A percentile compares a stretch with the other conserved stretches of the same genome.
These are phyloP conservation scores for Acaromyces ingoldii DNA, from an alignment of 1,284 basidiomycete species.

Conservation along the genomic window DNA sequence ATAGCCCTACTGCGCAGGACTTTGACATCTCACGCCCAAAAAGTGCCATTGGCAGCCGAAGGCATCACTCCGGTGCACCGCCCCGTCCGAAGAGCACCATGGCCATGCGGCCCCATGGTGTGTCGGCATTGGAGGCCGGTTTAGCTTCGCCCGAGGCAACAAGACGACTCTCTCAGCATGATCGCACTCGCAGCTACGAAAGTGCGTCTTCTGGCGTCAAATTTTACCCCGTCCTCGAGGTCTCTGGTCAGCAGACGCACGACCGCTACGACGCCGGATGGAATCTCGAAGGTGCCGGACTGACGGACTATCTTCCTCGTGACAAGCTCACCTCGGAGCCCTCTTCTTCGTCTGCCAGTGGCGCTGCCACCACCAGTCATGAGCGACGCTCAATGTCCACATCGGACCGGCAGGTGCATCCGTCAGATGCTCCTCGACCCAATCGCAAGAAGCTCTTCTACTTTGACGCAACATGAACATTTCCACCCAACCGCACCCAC, in stretches of 20 bases:
- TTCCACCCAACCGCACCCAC: not conserved
- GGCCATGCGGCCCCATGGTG: slow-evolving; percentile 25
- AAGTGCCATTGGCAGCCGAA: slow-evolving; percentile 20
- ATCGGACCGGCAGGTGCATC: not conserved
- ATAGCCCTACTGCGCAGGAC: slow-evolving; percentile 17
- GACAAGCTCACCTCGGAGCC: slow-evolving; percentile 9
- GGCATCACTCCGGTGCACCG: slow-evolving; percentile 19
- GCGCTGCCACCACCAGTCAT: slow-evolving; percentile 3
- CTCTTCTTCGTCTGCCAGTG: not conserved
- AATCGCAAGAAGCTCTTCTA: slow-evolving; percentile 38
- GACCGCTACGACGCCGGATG: slow-evolving; percentile 38
- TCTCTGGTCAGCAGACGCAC: slow-evolving; percentile 25
- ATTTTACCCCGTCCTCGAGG: slow-evolving; percentile 33
- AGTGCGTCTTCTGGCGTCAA: slow-evolving; percentile 15
- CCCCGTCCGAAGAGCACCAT: slow-evolving; percentile 19
- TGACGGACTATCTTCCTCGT: slow-evolving; percentile 9
- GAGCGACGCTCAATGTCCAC: slow-evolving; percentile 12
- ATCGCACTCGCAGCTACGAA: too few species aligned
- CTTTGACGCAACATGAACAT: slow-evolving; percentile 27
- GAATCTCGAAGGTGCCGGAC: slow-evolving; percentile 21
- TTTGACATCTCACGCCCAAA: too few species aligned
- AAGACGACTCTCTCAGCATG: too few species aligned
- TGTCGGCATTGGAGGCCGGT: too few species aligned
- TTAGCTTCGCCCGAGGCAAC: too few species aligned
- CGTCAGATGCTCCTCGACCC: not conserved